These are phyloP conservation scores for Thermothelomyces thermophilus DNA, from an alignment of 2,329 filamentous ascomycete species.

Conservation along the genomic window DNA sequence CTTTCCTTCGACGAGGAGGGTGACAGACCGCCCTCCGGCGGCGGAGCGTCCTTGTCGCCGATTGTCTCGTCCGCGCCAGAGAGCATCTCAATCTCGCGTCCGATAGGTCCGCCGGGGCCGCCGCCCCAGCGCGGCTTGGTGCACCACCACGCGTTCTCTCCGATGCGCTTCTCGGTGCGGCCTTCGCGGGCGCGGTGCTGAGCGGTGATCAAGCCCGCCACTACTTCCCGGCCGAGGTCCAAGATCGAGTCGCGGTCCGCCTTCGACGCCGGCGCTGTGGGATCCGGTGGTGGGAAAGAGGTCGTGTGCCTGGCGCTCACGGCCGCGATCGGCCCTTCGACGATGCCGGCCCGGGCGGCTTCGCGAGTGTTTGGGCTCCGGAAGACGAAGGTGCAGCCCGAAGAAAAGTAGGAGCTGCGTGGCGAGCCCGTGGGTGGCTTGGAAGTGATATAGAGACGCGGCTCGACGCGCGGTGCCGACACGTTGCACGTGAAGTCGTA, in stretches of 20 bases:
- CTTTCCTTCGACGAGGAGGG: not conserved
- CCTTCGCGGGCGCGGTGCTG: slow-evolving; percentile 57
- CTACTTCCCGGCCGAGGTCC: slow-evolving; percentile 55
- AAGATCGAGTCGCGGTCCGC: slow-evolving; percentile 46
- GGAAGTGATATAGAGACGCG: slow-evolving; percentile 49
- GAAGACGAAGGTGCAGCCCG: slow-evolving; percentile 53
- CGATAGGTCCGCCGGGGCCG: slow-evolving; percentile 55
- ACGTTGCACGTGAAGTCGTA: slow-evolving; percentile 62
- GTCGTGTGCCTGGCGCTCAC: slow-evolving; percentile 52
- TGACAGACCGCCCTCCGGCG: slow-evolving; percentile 15
- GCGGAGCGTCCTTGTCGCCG: slow-evolving; percentile 40
- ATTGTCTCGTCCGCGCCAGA: slow-evolving; percentile 33
- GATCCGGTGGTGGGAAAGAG: slow-evolving; percentile 35
- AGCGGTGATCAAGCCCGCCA: slow-evolving; percentile 55
- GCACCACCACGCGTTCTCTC: slow-evolving; percentile 57
- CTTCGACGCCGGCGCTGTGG: slow-evolving; percentile 1
- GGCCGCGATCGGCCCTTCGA: slow-evolving; percentile 56
- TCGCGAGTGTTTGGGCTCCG: slow-evolving; percentile 55
- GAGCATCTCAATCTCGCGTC: slow-evolving; percentile 47
- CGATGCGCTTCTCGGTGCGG: slow-evolving; percentile 48
- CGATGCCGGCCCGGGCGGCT: slow-evolving; percentile 50
- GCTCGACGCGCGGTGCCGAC: slow-evolving; percentile 49
- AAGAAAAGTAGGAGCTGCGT: slow-evolving; percentile 50
- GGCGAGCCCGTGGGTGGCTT: slow-evolving; percentile 25
- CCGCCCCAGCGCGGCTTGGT: slow-evolving; percentile 56